Percentiles rank a stretch among this genome's conserved stretches.
Evolutionary conservation across 352 stramenopile species (phyloP).

Genomic region (Phytopythium aichiense): DNA sequence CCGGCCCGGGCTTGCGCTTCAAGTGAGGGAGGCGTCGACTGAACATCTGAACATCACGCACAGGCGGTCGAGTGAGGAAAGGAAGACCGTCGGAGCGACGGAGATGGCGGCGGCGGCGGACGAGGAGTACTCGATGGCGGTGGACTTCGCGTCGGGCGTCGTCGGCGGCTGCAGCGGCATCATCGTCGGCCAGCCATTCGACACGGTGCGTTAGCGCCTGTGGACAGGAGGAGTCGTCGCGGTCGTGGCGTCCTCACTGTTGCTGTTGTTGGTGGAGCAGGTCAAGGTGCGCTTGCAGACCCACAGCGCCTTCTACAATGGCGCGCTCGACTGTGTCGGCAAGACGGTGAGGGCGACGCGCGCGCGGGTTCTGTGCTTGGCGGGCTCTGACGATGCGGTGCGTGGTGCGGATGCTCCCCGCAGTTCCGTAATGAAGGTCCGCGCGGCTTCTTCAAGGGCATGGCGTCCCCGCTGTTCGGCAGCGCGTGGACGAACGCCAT

Average conservation of each 20-base stretch:
- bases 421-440: slow-evolving; percentile 52
- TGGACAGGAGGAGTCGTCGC: background rate
- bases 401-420: background rate
- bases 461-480: slow-evolving; percentile 75
- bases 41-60: too few relatives aligned
- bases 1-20: background rate
- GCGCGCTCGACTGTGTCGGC: slow-evolving; percentile 40
- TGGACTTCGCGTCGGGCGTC: slow-evolving; percentile 45
- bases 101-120: slow-evolving; percentile 14
- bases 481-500: slow-evolving; percentile 85
- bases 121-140: slow-evolving; percentile 24
- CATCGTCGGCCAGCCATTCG: slow-evolving; percentile 56
- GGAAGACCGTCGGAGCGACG: too few relatives aligned
- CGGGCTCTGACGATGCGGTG: background rate
- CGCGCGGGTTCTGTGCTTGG: background rate
- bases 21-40: background rate
- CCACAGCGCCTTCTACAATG: slow-evolving; percentile 47
- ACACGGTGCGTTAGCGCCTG: slow-evolving; percentile 28
- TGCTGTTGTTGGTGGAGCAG: slow-evolving; percentile 17
- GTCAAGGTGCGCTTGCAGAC: slow-evolving; percentile 65
- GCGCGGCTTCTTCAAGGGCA: slow-evolving; percentile 82
- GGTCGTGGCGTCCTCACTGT: background rate
- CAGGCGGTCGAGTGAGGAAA: background rate
- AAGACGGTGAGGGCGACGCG: slow-evolving; percentile 24
- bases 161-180: slow-evolving; percentile 50